Conservation (phyloP, 192 early-diverging fungal species). For the Linnemannia hyalina region DNA sequence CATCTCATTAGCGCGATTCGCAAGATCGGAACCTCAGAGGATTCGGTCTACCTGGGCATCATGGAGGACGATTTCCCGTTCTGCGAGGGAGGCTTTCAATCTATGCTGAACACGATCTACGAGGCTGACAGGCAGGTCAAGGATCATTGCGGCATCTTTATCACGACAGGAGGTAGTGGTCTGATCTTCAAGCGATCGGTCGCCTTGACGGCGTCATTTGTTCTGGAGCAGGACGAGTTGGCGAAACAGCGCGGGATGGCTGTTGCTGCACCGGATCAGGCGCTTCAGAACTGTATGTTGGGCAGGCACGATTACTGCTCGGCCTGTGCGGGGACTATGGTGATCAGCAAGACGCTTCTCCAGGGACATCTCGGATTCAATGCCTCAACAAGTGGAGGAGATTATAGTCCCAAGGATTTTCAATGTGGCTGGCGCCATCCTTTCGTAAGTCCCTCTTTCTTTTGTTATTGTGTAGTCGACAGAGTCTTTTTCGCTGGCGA, state of each 20-base stretch:
- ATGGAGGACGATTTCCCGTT: slow-evolving; percentile 71
- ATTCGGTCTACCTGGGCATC: slow-evolving; percentile 60
- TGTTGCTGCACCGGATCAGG: slow-evolving; percentile 62
- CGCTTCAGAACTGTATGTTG: slow-evolving; percentile 64
- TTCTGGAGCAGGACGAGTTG: slow-evolving; percentile 34
- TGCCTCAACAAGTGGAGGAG: slow-evolving; percentile 62
- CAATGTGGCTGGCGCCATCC: slow-evolving; percentile 71
- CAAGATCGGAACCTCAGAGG: slow-evolving; percentile 37
- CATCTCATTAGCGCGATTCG: slow-evolving; percentile 63
- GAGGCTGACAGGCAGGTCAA: slow-evolving; percentile 55
- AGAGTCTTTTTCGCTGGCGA: too few species aligned
- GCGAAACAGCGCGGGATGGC: neutral
- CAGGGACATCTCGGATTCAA: slow-evolving; percentile 69
- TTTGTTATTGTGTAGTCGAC: neutral
- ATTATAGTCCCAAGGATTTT: slow-evolving; percentile 62
- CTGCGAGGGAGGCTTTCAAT: slow-evolving; percentile 60
- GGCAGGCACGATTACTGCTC: slow-evolving; percentile 60
- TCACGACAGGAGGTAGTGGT: slow-evolving; percentile 67
- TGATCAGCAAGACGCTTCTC: slow-evolving; percentile 62
- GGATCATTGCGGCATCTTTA: slow-evolving; percentile 67
- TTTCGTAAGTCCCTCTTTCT: slow-evolving; percentile 58
- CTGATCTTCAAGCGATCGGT: slow-evolving; percentile 48
- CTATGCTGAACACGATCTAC: slow-evolving; percentile 65
- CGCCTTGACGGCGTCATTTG: slow-evolving; percentile 40
- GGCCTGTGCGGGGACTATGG: slow-evolving; percentile 55